Percentiles rank a stretch among this genome's conserved stretches.
Conservation (phyloP, 352 stramenopile genomes). For the Globisporangium ultimum region DNA sequence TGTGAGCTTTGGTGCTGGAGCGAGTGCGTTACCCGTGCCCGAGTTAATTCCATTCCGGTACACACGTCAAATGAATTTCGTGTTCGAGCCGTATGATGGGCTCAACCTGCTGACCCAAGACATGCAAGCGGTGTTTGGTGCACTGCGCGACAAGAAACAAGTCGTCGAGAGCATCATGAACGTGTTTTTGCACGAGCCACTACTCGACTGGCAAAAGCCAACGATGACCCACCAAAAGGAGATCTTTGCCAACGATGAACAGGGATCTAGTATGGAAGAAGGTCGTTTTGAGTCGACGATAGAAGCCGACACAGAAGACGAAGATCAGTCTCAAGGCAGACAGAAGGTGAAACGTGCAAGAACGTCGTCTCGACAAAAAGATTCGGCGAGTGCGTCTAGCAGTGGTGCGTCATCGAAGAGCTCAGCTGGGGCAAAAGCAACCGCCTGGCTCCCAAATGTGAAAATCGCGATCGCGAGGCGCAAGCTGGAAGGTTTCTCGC, state of each 20-base stretch:
- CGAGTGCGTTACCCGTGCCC: constrained; percentile 79
- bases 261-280: constrained; percentile 6
- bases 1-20: constrained; percentile 87
- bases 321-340: constrained; percentile 6
- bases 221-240: constrained; percentile 58
- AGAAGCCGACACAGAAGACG: constrained; percentile 29
- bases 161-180: constrained; percentile 89
- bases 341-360: neutral
- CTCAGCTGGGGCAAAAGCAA: constrained; percentile 7
- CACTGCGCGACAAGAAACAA: constrained; percentile 77
- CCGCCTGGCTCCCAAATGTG: constrained; percentile 64
- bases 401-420: neutral
- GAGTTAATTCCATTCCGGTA: constrained; percentile 91
- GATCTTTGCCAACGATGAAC: constrained; percentile 34
- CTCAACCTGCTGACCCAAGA: constrained; percentile 65
- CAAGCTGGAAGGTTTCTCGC: constrained; percentile 77
- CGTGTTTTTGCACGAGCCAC: constrained; percentile 88
- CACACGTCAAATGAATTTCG: constrained; percentile 73
- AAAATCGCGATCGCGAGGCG: constrained; percentile 73
- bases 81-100: constrained; percentile 71
- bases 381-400: constrained; percentile 1
- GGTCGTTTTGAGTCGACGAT: constrained; percentile 21
- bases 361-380: neutral
- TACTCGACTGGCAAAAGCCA: constrained; percentile 88
- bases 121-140: constrained; percentile 83